Evolutionary conservation across 805 yeast species (phyloP).

Genomic region (Isabelozyma heimii): DNA sequence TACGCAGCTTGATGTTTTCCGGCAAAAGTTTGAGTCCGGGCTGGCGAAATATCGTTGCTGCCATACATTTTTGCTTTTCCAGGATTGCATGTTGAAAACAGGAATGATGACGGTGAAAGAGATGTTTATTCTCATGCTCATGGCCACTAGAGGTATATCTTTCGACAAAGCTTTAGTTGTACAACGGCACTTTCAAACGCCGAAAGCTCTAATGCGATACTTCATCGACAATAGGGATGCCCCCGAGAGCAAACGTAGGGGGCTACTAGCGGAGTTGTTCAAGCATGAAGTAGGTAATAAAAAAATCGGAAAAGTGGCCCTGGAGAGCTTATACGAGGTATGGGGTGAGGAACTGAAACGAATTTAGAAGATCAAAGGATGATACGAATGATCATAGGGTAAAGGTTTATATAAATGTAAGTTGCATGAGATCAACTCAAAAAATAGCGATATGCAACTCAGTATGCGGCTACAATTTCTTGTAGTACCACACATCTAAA

Average conservation of each 20-base stretch:
- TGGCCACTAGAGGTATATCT: conserved; percentile 79
- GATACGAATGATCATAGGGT: no score
- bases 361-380: no score
- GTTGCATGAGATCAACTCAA: no score
- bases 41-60: conserved; percentile 32
- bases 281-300: conserved; percentile 47
- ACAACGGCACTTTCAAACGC: conserved; percentile 71
- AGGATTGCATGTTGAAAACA: conserved; percentile 66
- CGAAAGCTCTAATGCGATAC: conserved; percentile 53
- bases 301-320: conserved; percentile 49
- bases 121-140: conserved; percentile 68
- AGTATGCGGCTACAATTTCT: no score
- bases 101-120: conserved; percentile 72
- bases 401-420: no score
- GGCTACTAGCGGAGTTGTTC: conserved; percentile 27
- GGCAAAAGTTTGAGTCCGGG: conserved; percentile 38
- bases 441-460: no score
- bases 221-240: conserved; percentile 29
- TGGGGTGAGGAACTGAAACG: conserved; percentile 44
- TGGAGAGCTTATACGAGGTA: conserved; percentile 50
- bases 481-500: no score
- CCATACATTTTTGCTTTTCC: conserved; percentile 45
- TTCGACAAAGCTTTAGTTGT: conserved; percentile 81
- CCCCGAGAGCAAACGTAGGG: conserved; percentile 27
- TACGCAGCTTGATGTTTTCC: conserved; percentile 37